Conservation (phyloP, 352 stramenopile genomes). For the Nothophytophthora sp. region DNA sequence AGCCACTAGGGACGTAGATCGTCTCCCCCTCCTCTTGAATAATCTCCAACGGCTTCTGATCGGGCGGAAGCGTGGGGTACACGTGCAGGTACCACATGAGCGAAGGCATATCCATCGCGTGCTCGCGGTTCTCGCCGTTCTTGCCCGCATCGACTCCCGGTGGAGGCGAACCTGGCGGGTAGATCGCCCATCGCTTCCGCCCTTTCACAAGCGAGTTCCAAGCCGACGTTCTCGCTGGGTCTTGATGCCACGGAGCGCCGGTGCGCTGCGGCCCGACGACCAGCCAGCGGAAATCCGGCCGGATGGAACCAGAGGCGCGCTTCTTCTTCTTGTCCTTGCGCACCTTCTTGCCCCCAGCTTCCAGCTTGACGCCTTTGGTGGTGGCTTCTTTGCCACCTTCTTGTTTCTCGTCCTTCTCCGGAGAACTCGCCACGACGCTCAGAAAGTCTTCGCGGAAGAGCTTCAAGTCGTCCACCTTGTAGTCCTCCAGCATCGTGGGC, state of each 20-base stretch:
- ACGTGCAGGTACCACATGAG: conserved; percentile 87
- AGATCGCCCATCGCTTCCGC: conserved; percentile 96
- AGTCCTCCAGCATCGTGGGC: conserved; percentile 67
- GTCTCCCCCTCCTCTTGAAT: conserved; percentile 94
- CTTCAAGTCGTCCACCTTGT: conserved; percentile 56
- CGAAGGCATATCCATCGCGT: conserved; percentile 76
- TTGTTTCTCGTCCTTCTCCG: conserved; percentile 23
- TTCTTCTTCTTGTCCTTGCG: conserved; percentile 45
- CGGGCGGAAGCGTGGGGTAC: conserved; percentile 72
- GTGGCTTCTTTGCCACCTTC: conserved; percentile 4
- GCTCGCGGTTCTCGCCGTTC: conserved; percentile 55
- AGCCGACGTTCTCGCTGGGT: conserved; percentile 94
- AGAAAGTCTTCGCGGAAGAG: conserved; percentile 84
- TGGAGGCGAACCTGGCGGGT: conserved; percentile 84
- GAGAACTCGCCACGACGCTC: conserved; percentile 25
- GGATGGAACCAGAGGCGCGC: conserved; percentile 22
- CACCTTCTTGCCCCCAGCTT: conserved; percentile 37
- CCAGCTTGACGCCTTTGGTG: conserved; percentile 26
- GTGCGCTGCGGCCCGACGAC: conserved; percentile 83
- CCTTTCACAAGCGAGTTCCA: conserved; percentile 96
- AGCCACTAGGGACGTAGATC: conserved; percentile 97
- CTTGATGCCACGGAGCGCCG: conserved; percentile 95
- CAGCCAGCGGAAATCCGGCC: conserved; percentile 83
- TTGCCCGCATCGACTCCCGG: conserved; percentile 66
- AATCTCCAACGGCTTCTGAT: conserved; percentile 78